Evolutionary conservation across 306 rosid species (phyloP).

Genomic region (Castanea crenata): DNA sequence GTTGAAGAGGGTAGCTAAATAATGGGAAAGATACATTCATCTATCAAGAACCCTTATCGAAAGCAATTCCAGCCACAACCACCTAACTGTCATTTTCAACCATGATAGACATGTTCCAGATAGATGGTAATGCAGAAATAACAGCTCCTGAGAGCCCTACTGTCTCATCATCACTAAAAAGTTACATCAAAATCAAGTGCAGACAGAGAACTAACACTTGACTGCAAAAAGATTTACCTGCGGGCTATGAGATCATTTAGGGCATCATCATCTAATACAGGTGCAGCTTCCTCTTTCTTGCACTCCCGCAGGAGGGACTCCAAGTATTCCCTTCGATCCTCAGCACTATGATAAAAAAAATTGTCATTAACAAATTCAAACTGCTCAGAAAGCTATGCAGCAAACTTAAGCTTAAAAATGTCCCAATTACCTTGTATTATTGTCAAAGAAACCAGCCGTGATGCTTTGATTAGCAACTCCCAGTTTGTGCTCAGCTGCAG

Average conservation of each 20-base stretch:
- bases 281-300: conserved; percentile 99
- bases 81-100: conserved; percentile 9
- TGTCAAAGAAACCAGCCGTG: conserved; percentile 99
- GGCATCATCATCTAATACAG: conserved; percentile 96
- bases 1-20: conserved; percentile 8
- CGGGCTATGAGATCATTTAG: conserved; percentile 94
- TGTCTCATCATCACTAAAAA: conserved; percentile 18
- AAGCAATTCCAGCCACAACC: conserved; percentile 4
- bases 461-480: conserved; percentile 99
- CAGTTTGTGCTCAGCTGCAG: conserved; percentile 98
- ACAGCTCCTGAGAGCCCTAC: neutral
- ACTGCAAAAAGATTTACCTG: conserved; percentile 48
- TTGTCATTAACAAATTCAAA: conserved; percentile 19
- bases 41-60: neutral
- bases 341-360: conserved; percentile 67
- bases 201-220: conserved; percentile 21
- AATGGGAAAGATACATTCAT: neutral
- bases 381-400: conserved; percentile 10
- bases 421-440: conserved; percentile 77
- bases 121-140: conserved; percentile 14
- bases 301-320: conserved; percentile 93
- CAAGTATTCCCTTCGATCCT: conserved; percentile 96
- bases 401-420: conserved; percentile 18
- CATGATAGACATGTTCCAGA: conserved; percentile 15
- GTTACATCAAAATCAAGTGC: neutral